Percentiles rank a stretch among this genome's conserved stretches.
Evolutionary conservation across 2,329 filamentous ascomycete genomes (phyloP).

Genomic region (Kalmusia sp.): DNA sequence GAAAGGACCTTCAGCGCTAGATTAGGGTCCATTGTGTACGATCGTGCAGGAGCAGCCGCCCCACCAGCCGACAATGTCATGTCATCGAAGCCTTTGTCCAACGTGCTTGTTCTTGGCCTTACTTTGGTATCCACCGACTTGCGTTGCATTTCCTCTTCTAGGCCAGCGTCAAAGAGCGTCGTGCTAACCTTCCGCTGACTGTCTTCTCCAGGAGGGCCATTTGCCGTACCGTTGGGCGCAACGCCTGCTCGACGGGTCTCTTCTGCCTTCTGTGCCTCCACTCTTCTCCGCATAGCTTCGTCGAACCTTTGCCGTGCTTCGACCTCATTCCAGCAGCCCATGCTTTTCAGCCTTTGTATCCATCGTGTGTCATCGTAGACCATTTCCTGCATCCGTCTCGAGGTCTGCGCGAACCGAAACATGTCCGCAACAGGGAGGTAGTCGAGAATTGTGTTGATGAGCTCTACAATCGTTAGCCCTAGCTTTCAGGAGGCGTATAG

Average conservation of each 20-base stretch:
- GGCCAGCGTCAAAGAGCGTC: constrained; percentile 76
- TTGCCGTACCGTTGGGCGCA: constrained; percentile 39
- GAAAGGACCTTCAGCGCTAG: constrained; percentile 74
- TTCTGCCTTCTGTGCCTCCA: constrained; percentile 62
- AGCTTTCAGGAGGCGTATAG: background rate
- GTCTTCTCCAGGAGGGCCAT: constrained; percentile 46
- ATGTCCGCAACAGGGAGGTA: constrained; percentile 87
- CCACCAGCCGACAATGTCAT: constrained; percentile 61
- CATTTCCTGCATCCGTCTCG: constrained; percentile 92
- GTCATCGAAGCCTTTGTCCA: constrained; percentile 80
- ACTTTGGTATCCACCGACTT: constrained; percentile 43
- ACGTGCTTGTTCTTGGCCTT: constrained; percentile 38
- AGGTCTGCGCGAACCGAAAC: constrained; percentile 83
- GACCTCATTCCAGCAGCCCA: constrained; percentile 90
- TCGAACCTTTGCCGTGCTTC: constrained; percentile 85
- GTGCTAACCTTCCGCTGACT: constrained; percentile 53
- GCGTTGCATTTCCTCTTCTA: constrained; percentile 68
- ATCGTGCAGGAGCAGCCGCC: constrained; percentile 34
- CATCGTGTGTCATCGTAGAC: constrained; percentile 97
- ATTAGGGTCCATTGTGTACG: constrained; percentile 59
- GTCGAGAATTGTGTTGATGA: constrained; percentile 86
- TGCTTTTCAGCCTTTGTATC: constrained; percentile 83
- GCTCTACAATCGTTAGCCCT: constrained; percentile 63
- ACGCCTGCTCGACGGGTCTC: constrained; percentile 48
- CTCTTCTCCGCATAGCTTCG: constrained; percentile 63